Evolutionary conservation across 441 rosid species (phyloP), one percentile per base, ranked within the genome.

Genomic region (Croton setiger): DNA sequence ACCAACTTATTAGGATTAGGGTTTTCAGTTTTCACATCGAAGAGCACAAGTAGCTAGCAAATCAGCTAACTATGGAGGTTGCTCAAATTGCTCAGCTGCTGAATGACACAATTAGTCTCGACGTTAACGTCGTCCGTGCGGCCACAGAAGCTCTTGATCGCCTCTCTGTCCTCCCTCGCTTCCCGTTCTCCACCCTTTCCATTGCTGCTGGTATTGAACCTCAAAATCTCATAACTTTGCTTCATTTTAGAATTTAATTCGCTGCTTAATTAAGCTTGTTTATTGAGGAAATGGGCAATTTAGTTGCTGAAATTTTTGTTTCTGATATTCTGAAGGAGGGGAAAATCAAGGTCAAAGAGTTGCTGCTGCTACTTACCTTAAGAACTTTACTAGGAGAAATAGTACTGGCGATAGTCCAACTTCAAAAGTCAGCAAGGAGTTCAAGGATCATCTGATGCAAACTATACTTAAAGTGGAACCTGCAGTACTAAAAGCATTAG

Each of bases 331-430:
- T 17, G n/a, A 69, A 92, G 98, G 89, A 64, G 86, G 87, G 69
- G 84, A 80, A 73, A 82, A 69, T 74, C 78, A 71, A 60, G 91
- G 98, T 47, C 94, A 75, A 61, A 82, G 80, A 79, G 77, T 86
- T 72, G 88, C 96, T 51, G 98, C 98, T 68, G 91, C 94, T 45
- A 78, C 91, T 3, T 92, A 87, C 69, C 80, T 92, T n/a, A 92
- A 88, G 86, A 92, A 92, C 71, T 86, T 86, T 48, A 80, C 83
- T 10, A 76, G 93, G 75, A 80, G 76, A 75, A 84, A 76, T 67
- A 76, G 80, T 15, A 83, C 79, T 1, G 35, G 72, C 60, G 80
- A 63, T 49, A 72, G 68, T 72, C 64, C 80, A 11, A 73, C 66
- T 75, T 79, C 84, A 53, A 78, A 74, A 73, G 83, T 81, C 64